Evolutionary conservation across 805 yeast genomes (phyloP).

Genomic region (Saccharomyces jurei): DNA sequence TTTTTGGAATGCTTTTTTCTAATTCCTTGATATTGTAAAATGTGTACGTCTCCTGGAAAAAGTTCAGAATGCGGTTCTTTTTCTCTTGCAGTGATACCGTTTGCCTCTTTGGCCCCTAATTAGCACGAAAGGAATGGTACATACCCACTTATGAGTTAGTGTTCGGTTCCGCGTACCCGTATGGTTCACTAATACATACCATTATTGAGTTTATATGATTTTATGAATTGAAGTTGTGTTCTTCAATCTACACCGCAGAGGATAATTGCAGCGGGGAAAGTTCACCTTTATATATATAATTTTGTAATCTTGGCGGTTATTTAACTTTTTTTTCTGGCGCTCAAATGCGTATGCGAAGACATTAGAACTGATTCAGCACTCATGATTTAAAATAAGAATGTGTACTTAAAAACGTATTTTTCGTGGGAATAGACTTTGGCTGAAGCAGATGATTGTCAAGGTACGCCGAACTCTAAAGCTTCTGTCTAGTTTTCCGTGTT

Average conservation of each 20-base stretch:
- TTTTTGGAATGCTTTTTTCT: slow-evolving; percentile 39
- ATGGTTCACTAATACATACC: neutral
- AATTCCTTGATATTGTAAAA: slow-evolving; percentile 45
- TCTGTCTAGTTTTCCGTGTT: too few species aligned
- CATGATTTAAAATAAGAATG: neutral
- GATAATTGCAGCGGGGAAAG: neutral
- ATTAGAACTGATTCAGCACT: neutral
- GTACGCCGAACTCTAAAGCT: too few species aligned
- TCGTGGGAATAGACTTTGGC: neutral
- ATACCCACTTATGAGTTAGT: neutral
- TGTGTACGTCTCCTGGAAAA: slow-evolving; percentile 35
- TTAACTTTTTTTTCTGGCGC: neutral
- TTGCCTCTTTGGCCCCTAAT: slow-evolving; percentile 26
- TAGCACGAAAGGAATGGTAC: neutral
- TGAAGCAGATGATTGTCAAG: too few species aligned
- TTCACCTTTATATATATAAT: neutral
- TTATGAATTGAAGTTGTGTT: neutral
- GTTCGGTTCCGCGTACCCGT: neutral
- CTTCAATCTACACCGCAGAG: neutral
- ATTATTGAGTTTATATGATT: neutral
- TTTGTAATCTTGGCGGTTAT: neutral
- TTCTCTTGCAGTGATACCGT: slow-evolving; percentile 35
- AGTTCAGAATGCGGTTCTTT: slow-evolving; percentile 30
- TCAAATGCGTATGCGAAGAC: neutral
- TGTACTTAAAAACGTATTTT: too few species aligned